Evolutionary conservation across 2,329 filamentous ascomycete species (phyloP).

Genomic region (Fusarium chuoi): DNA sequence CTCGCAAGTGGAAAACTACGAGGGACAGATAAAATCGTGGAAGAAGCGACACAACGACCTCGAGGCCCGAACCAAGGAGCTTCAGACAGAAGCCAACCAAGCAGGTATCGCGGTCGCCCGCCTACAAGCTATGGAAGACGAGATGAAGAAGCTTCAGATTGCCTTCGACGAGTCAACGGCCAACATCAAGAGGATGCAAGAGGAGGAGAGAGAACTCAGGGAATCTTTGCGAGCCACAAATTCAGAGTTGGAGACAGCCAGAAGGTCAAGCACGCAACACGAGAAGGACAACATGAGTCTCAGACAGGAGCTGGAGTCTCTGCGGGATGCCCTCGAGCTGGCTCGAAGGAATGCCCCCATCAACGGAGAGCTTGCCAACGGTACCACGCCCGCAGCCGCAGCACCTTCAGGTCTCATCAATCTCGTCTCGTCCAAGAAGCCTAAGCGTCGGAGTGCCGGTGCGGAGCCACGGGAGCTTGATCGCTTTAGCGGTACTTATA

Average conservation of each 20-base stretch:
- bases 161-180: conserved; percentile 90
- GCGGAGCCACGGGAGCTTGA: conserved; percentile 87
- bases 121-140: conserved; percentile 90
- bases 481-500: conserved; percentile 91
- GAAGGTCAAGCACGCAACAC: conserved; percentile 76
- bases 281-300: conserved; percentile 88
- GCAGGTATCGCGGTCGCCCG: conserved; percentile 94
- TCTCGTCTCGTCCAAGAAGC: conserved; percentile 95
- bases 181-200: conserved; percentile 93
- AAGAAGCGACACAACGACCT: conserved; percentile 90
- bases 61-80: conserved; percentile 89
- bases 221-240: conserved; percentile 84
- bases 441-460: conserved; percentile 91
- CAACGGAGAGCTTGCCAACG: conserved; percentile 68
- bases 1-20: conserved; percentile 93
- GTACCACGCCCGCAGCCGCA: conserved; percentile 56
- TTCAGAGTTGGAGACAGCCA: conserved; percentile 82
- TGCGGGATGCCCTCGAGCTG: conserved; percentile 91
- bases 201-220: conserved; percentile 87
- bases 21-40: conserved; percentile 95
- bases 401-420: conserved; percentile 87
- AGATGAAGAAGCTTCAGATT: conserved; percentile 90
- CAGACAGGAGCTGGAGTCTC: conserved; percentile 86
- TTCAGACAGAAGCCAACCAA: conserved; percentile 97
- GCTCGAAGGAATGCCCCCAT: conserved; percentile 81